Percentiles rank a stretch among this genome's conserved stretches.
Evolutionary conservation across 2,329 filamentous ascomycete genomes (phyloP).

Genomic region (Apiospora arundinis): DNA sequence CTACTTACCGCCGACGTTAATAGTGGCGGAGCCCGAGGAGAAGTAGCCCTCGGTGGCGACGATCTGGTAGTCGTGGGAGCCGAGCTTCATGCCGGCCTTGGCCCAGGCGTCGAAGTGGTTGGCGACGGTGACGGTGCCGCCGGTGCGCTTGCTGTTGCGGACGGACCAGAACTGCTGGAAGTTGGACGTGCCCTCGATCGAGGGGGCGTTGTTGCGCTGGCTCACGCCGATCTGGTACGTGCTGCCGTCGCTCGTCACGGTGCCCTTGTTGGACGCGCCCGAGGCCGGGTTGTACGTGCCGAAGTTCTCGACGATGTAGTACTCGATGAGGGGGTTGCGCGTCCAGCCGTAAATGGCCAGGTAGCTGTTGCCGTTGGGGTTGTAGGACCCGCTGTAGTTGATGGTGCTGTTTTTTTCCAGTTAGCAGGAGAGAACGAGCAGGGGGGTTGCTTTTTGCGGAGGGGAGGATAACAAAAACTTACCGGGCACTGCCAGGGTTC

Average conservation of each 20-base stretch:
- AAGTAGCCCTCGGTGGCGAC: constrained; percentile 46
- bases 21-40: constrained; percentile 49
- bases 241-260: constrained; percentile 40
- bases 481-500: constrained; percentile 39
- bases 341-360: constrained; percentile 48
- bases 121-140: constrained; percentile 33
- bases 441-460: constrained; percentile 16
- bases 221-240: constrained; percentile 43
- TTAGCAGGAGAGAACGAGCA: not conserved
- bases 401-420: constrained; percentile 45
- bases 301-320: constrained; percentile 50
- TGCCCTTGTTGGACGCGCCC: constrained; percentile 41
- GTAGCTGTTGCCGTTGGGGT: constrained; percentile 53
- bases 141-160: constrained; percentile 47
- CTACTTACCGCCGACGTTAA: constrained; percentile 21
- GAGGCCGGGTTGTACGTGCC: constrained; percentile 49
- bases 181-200: constrained; percentile 51
- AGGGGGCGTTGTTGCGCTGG: constrained; percentile 47
- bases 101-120: constrained; percentile 41
- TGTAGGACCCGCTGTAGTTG: constrained; percentile 55
- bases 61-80: constrained; percentile 40
- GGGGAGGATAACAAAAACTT: constrained; percentile 15
- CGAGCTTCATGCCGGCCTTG: constrained; percentile 33
- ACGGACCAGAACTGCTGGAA: constrained; percentile 59
- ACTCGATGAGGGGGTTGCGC: constrained; percentile 45